Base-by-base conservation (phyloP, 768 basidiomycete genomes). In the Porphyrellus cyaneotinctus region DNA sequence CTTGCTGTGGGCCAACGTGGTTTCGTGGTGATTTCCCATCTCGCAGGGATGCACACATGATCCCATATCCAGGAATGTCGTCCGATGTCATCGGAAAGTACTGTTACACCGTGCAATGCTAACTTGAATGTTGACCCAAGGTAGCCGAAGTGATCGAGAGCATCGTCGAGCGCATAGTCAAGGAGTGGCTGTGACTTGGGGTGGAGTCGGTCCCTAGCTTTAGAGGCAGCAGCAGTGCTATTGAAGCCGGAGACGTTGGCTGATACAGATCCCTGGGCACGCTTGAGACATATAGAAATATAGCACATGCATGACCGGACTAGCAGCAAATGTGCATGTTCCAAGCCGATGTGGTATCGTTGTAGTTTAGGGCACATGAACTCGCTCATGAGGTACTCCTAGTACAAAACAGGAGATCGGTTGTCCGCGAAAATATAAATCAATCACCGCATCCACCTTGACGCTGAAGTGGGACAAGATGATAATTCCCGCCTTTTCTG, bases 391-490 rank as follows among this genome's bases (percentile, higher is more conserved):
- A 52, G 45, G 24, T 52, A 52, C 22, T 52, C 51, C 51, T 52
- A 17, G 4, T 28, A n/a, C n/a, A n/a, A n/a, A n/a, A n/a, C n/a
- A n/a, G n/a, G n/a, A n/a, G n/a, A n/a, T 28, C 26, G 26, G 4
- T 28, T 28, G 4, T 28, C 26, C 4, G 26, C 8, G n/a, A 13
- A 47, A 18, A 33, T 15, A 36, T n/a, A 37, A 17, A 6, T 12
- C 20, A 20, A 15, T 6, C 13, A 1, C 24, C 18, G 8, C 6
- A 14, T 13, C 13, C 17, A 54, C 53, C 43, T 35, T 54, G 17
- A 46, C 51, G 13, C 52, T 54, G 9, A 15, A 38, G 12, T 54
- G 51, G n/a, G 53, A 38, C 12, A 54, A 31, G 9, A 53, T 53
- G 9, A 54, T 35, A 2, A 45, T 11, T 2, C 4, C 51, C 18